Conservation (phyloP, 2,329 filamentous ascomycete genomes). For the Gliomastix tumulicola region DNA sequence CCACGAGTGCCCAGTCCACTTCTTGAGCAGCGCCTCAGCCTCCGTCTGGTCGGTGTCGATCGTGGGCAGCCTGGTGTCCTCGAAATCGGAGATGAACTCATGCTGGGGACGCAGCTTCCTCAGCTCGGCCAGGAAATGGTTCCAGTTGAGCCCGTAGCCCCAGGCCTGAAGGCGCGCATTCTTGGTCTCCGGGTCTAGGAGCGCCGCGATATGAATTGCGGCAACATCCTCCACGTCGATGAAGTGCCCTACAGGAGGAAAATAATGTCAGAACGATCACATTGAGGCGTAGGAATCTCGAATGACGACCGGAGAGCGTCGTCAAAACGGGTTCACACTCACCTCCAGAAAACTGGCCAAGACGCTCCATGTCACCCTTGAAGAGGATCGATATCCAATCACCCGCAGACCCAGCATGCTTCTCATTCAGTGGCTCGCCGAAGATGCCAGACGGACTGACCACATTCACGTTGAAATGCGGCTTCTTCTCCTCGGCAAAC, state of each 20-base stretch:
- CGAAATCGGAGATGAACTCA: conserved; percentile 44
- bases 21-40: conserved; percentile 36
- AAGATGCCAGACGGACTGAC: conserved; percentile 7
- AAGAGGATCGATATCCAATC: too few relatives aligned
- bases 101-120: conserved; percentile 36
- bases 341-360: too few relatives aligned
- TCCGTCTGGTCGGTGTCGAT: conserved; percentile 44
- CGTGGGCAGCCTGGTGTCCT: conserved; percentile 1
- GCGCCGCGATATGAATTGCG: conserved; percentile 17
- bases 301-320: too few relatives aligned
- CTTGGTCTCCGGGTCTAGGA: conserved; percentile 14
- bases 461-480: conserved; percentile 13
- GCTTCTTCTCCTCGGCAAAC: conserved; percentile 15
- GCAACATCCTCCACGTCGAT: conserved; percentile 19
- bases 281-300: too few relatives aligned
- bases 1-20: too few relatives aligned
- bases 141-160: conserved; percentile 8
- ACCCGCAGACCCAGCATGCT: too few relatives aligned
- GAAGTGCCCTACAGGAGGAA: too few relatives aligned
- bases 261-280: too few relatives aligned
- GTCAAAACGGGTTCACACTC: too few relatives aligned
- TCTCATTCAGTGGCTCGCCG: conserved; percentile 11
- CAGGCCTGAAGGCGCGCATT: conserved; percentile 17
- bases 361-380: too few relatives aligned
- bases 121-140: conserved; percentile 62